Evolutionary conservation across 2,329 filamentous ascomycete species (phyloP).

Genomic region (Hansfordia pulvinata): DNA sequence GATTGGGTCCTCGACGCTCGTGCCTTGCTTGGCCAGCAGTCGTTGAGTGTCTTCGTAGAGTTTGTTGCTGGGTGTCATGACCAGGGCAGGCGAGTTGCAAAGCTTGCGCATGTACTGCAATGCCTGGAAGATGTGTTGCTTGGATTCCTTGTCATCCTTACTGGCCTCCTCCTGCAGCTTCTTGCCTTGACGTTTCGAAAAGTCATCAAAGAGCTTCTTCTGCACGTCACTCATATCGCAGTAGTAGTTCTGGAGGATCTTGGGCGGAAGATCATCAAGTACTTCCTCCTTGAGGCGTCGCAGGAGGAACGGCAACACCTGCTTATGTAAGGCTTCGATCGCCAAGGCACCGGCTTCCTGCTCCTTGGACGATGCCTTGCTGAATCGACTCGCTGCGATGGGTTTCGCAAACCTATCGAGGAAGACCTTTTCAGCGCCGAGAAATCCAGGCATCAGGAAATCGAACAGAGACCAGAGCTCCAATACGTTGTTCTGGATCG

Average conservation of each 20-base stretch:
- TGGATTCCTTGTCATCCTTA: constrained; percentile 78
- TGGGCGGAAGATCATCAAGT: constrained; percentile 86
- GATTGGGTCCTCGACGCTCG: constrained; percentile 66
- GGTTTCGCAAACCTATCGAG: constrained; percentile 89
- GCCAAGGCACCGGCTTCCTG: constrained; percentile 93
- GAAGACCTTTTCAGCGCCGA: constrained; percentile 92
- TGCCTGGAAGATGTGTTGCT: constrained; percentile 98
- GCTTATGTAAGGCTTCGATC: constrained; percentile 96
- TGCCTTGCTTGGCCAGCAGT: constrained; percentile 65
- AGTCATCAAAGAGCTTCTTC: constrained; percentile 90
- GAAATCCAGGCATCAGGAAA: constrained; percentile 96
- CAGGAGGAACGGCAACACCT: constrained; percentile 90
- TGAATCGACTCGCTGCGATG: constrained; percentile 86
- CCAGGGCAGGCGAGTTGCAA: constrained; percentile 91
- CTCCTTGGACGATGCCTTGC: constrained; percentile 95
- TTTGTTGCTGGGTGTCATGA: constrained; percentile 88
- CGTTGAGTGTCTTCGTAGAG: constrained; percentile 81
- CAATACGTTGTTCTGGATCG: constrained; percentile 94
- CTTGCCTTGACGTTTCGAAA: constrained; percentile 85
- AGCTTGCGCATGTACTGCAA: constrained; percentile 99
- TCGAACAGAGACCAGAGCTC: constrained; percentile 98
- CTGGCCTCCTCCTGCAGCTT: constrained; percentile 74
- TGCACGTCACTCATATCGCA: constrained; percentile 94
- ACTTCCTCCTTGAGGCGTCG: constrained; percentile 97
- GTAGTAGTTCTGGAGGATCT: constrained; percentile 99